Percentiles rank a stretch among this genome's conserved stretches.
These are phyloP conservation scores for Porodaedalea pini DNA, from an alignment of 1,284 basidiomycete species.

Conservation along the genomic window DNA sequence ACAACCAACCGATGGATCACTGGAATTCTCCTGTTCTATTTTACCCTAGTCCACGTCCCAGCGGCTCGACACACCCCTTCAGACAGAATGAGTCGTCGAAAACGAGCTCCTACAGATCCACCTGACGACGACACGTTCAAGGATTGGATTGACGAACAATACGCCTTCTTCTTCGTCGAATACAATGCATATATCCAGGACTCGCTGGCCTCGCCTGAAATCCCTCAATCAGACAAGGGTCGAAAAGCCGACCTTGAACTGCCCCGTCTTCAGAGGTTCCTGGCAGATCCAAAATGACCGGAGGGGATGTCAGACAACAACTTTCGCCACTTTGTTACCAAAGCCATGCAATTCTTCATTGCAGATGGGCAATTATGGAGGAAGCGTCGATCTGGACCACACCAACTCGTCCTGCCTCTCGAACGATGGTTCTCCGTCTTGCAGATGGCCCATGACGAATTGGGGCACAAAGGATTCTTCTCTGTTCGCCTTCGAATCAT, in stretches of 20 bases:
- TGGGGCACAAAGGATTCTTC: constrained; percentile 27
- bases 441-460: constrained; percentile 26
- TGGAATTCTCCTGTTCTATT: constrained; percentile 36
- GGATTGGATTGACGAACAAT: neutral
- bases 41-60: constrained; percentile 35
- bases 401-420: neutral
- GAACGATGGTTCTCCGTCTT: neutral
- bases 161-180: neutral
- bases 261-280: too few relatives aligned
- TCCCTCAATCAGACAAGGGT: too few relatives aligned
- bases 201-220: too few relatives aligned
- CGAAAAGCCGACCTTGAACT: too few relatives aligned
- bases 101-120: neutral
- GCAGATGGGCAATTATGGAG: too few relatives aligned
- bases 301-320: too few relatives aligned
- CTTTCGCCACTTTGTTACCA: neutral
- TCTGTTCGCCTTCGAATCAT: constrained; percentile 9
- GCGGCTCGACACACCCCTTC: constrained; percentile 26
- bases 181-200: too few relatives aligned
- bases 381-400: too few relatives aligned
- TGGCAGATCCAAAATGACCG: too few relatives aligned
- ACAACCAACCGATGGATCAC: constrained; percentile 40
- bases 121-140: neutral
- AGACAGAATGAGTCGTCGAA: constrained; percentile 32
- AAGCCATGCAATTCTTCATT: neutral